Evolutionary conservation across 192 early-diverging fungal genomes (phyloP).

Genomic region (Backusella tarrabulga): DNA sequence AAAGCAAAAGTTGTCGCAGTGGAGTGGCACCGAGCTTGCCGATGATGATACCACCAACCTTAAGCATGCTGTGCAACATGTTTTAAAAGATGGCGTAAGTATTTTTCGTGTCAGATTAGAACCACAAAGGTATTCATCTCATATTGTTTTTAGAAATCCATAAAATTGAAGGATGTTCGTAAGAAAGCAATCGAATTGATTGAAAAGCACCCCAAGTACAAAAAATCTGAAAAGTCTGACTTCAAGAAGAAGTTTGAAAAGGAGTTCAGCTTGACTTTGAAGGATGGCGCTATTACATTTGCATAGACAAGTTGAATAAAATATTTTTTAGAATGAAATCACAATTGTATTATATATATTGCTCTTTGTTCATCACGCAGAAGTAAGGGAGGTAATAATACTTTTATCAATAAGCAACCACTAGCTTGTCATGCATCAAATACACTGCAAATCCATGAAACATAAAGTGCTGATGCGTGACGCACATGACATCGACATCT

Average conservation of each 20-base stretch:
- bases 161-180: conserved; percentile 15
- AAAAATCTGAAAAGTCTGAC: conserved; percentile 21
- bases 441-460: too few species aligned
- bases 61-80: neutral
- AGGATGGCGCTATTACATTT: conserved; percentile 8
- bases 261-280: neutral
- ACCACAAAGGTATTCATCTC: neutral
- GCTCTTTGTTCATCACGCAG: too few species aligned
- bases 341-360: neutral
- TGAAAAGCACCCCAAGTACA: conserved; percentile 14
- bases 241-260: conserved; percentile 28
- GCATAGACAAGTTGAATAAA: neutral
- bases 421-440: too few species aligned
- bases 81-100: conserved; percentile 13
- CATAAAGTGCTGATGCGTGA: too few species aligned
- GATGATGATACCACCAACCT: conserved; percentile 5
- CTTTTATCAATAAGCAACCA: too few species aligned
- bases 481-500: too few species aligned
- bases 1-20: conserved; percentile 29
- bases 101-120: neutral
- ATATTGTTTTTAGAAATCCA: conserved; percentile 2
- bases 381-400: too few species aligned
- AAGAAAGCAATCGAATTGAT: conserved; percentile 23
- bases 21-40: conserved; percentile 23
- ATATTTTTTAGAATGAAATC: neutral